Evolutionary conservation across 2,329 filamentous ascomycete species (phyloP).

Genomic region (Emericellopsis atlantica): DNA sequence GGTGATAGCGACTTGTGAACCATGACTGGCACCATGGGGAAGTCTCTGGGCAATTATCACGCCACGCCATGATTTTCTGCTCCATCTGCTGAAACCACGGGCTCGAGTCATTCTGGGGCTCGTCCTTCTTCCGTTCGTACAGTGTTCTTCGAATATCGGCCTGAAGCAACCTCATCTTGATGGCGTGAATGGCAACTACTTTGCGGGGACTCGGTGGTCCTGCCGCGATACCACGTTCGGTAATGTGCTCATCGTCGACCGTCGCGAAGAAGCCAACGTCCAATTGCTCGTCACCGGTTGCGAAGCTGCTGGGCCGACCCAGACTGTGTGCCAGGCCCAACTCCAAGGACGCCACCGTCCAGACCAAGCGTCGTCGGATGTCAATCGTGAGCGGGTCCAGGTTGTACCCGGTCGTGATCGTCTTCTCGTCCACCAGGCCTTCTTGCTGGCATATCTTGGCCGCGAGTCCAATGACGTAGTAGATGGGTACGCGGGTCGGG

Average conservation of each 20-base stretch:
- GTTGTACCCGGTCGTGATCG: conserved; percentile 53
- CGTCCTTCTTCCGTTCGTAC: conserved; percentile 70
- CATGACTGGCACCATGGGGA: conserved; percentile 64
- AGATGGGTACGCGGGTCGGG: conserved; percentile 81
- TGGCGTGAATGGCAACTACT: conserved; percentile 81
- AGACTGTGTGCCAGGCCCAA: conserved; percentile 77
- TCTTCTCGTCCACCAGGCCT: conserved; percentile 79
- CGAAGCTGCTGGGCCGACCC: conserved; percentile 76
- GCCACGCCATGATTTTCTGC: conserved; percentile 67
- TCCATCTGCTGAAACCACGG: conserved; percentile 81
- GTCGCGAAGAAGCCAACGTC: conserved; percentile 77
- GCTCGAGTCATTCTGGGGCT: conserved; percentile 67
- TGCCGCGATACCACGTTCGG: conserved; percentile 57
- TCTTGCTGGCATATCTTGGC: conserved; percentile 82
- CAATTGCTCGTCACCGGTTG: conserved; percentile 68
- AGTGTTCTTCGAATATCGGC: conserved; percentile 76
- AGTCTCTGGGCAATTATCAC: conserved; percentile 60
- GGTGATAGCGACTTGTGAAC: conserved; percentile 65
- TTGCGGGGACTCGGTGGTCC: conserved; percentile 71
- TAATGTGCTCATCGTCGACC: conserved; percentile 76
- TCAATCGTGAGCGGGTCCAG: conserved; percentile 69
- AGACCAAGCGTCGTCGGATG: conserved; percentile 77
- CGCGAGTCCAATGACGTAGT: conserved; percentile 84
- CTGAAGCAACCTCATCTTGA: conserved; percentile 80
- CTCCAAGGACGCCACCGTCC: conserved; percentile 83